These are phyloP conservation scores for Puccinellia tenuiflora DNA, from an alignment of 176 grass and related monocot species.

Conservation along the genomic window DNA sequence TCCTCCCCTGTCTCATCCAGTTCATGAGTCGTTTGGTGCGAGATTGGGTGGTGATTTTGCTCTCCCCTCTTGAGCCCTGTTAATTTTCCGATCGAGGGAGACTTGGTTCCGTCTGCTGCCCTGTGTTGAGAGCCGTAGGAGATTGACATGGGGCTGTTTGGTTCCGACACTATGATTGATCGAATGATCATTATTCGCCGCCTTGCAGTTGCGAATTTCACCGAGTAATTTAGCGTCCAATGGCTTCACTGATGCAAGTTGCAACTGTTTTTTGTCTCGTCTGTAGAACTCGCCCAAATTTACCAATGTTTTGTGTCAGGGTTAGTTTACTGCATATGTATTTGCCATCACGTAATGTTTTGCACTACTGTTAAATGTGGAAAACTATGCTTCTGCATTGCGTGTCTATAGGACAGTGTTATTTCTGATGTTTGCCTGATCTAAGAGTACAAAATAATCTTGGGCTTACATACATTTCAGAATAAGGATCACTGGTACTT, in stretches of 20 bases:
- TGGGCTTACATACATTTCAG: neutral
- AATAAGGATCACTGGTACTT: neutral
- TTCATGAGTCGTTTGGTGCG: constrained; percentile 8
- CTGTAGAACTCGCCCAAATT: neutral
- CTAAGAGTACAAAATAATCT: neutral
- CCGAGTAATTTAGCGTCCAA: neutral
- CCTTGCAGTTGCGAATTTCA: too few species aligned
- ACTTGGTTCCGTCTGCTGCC: neutral
- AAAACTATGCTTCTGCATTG: neutral
- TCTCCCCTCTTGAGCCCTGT: neutral
- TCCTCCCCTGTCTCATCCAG: neutral
- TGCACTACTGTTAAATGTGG: neutral
- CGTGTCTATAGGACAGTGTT: neutral
- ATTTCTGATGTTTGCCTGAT: neutral
- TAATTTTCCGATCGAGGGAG: neutral
- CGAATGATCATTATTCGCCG: too few species aligned
- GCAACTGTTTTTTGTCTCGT: too few species aligned
- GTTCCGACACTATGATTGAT: neutral
- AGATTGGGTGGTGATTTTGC: neutral
- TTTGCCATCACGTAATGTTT: neutral
- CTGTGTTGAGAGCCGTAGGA: neutral
- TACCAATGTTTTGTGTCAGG: neutral
- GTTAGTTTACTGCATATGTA: neutral
- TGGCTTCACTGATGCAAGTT: too few species aligned
- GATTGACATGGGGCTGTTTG: neutral